Conservation (phyloP, 2,329 filamentous ascomycete genomes). For the Xylariales sp. region DNA sequence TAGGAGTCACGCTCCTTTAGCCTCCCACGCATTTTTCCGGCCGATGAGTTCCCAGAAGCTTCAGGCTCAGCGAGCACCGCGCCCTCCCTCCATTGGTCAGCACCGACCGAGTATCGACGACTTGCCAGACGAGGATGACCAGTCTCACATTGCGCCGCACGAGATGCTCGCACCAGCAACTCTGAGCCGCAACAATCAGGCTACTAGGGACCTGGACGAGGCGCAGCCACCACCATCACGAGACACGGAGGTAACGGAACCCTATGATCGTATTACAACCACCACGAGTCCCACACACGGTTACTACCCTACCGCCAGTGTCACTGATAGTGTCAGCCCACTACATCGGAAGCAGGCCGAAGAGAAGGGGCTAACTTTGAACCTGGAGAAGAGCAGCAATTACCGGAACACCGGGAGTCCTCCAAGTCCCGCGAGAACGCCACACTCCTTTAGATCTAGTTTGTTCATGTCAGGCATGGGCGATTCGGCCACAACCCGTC, state of each 20-base stretch:
- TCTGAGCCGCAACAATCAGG: slow-evolving; percentile 50
- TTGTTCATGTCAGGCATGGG: slow-evolving; percentile 74
- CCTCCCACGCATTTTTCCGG: slow-evolving; percentile 91
- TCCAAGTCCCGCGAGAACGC: slow-evolving; percentile 74
- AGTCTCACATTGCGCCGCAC: slow-evolving; percentile 63
- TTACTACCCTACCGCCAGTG: slow-evolving; percentile 68
- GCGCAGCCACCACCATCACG: slow-evolving; percentile 75
- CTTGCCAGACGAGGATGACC: slow-evolving; percentile 52
- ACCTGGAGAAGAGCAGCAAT: slow-evolving; percentile 68
- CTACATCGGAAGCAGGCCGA: slow-evolving; percentile 66
- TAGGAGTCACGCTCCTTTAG: slow-evolving; percentile 88
- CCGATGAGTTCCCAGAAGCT: slow-evolving; percentile 97
- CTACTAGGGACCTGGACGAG: slow-evolving; percentile 59
- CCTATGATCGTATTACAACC: slow-evolving; percentile 75
- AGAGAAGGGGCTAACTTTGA: slow-evolving; percentile 63
- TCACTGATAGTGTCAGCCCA: slow-evolving; percentile 82
- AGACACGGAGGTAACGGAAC: slow-evolving; percentile 84
- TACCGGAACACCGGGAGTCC: slow-evolving; percentile 65
- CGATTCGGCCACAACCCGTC: slow-evolving; percentile 60
- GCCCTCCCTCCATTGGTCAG: slow-evolving; percentile 58
- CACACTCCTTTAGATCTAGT: slow-evolving; percentile 79
- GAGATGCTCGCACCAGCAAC: slow-evolving; percentile 64
- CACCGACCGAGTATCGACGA: slow-evolving; percentile 50
- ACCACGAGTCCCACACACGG: slow-evolving; percentile 78
- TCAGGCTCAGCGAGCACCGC: slow-evolving; percentile 80